phyloP scores from a whole-genome alignment of 169 alveolate genomes.

The Plasmodium fragile region DNA sequence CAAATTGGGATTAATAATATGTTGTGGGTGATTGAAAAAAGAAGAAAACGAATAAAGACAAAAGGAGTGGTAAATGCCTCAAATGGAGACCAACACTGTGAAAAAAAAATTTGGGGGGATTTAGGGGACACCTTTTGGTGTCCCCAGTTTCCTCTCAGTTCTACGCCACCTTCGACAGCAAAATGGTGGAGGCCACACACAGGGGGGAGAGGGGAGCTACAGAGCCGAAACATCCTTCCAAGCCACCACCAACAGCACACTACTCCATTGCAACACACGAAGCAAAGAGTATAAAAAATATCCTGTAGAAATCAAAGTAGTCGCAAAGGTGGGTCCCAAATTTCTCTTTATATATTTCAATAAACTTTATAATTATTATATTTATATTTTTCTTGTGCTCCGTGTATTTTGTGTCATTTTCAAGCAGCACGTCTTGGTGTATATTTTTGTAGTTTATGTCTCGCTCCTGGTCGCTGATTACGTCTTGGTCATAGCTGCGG shows the following conservation, averaged over 20 bases:
- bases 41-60: neutral
- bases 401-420: conserved; percentile 39
- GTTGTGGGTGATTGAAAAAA: neutral
- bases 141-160: neutral
- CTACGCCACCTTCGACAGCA: neutral
- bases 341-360: conserved; percentile 68
- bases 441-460: conserved; percentile 43
- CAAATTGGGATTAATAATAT: neutral
- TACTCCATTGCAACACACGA: conserved; percentile 43
- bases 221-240: neutral
- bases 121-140: neutral
- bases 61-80: neutral
- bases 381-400: conserved; percentile 47
- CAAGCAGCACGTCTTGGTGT: conserved; percentile 26
- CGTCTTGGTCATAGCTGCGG: conserved; percentile 39
- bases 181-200: neutral
- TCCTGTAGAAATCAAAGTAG: conserved; percentile 71
- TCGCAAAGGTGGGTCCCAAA: conserved; percentile 37
- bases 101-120: neutral
- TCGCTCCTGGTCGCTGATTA: conserved; percentile 41
- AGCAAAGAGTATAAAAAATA: conserved; percentile 55
- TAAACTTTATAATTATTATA: conserved; percentile 55
- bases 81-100: neutral
- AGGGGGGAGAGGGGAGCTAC: neutral
- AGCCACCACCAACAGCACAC: neutral